A percentile compares a stretch with the other conserved stretches of the same genome.
Conservation (phyloP, 148 eudicot species). For the Rhododendron henanense region DNA sequence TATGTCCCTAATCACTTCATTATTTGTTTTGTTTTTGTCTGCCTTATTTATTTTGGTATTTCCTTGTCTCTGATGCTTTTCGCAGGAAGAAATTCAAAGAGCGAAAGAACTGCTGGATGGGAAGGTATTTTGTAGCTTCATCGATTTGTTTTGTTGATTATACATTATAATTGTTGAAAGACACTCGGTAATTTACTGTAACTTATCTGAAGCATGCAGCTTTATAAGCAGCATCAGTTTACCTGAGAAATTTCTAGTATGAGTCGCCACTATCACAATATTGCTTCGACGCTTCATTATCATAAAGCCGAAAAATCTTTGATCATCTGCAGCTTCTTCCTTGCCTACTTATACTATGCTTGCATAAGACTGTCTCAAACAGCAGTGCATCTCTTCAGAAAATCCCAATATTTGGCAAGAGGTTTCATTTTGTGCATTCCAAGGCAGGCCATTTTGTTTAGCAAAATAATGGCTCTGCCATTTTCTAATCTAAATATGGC, state of each 20-base stretch:
- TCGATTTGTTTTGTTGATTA: background rate
- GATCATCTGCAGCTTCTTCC: background rate
- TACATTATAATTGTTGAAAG: background rate
- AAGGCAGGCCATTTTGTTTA: background rate
- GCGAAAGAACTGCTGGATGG: constrained; percentile 57
- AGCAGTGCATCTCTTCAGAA: background rate
- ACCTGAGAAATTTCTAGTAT: background rate
- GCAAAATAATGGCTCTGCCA: background rate
- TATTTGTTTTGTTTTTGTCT: background rate
- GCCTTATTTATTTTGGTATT: background rate
- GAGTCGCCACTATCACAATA: background rate
- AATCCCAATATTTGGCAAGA: background rate
- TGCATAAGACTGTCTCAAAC: background rate
- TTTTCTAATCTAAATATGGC: background rate
- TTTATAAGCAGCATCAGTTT: background rate
- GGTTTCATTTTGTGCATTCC: background rate
- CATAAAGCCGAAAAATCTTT: background rate
- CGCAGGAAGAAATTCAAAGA: constrained; percentile 71
- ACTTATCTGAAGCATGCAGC: background rate
- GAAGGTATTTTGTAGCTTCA: constrained; percentile 44
- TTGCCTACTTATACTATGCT: background rate
- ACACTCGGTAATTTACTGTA: background rate
- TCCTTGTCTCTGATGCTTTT: constrained; percentile 16
- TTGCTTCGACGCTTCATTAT: background rate
- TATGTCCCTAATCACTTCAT: background rate